These are phyloP conservation scores for Dothiorella sarmentorum DNA, from an alignment of 2,329 filamentous ascomycete species.

Conservation along the genomic window DNA sequence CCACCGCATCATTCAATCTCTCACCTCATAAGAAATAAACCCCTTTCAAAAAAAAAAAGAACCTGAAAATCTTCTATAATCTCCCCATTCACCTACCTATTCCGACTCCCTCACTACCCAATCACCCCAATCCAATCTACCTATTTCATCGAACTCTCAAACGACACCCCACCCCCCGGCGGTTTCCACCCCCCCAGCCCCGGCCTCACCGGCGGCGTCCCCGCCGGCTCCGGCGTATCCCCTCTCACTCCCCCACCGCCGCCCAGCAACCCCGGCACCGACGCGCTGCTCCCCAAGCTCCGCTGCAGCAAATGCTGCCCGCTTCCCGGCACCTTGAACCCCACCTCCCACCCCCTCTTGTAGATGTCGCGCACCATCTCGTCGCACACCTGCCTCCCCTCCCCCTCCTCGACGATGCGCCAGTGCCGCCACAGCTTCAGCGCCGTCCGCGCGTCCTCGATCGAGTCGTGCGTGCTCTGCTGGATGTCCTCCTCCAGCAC, in stretches of 20 bases:
- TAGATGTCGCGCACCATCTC: slow-evolving; percentile 87
- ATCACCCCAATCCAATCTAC: not conserved
- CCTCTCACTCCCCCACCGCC: slow-evolving; percentile 22
- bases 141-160: slow-evolving; percentile 34
- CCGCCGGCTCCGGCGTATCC: slow-evolving; percentile 5
- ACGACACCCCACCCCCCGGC: slow-evolving; percentile 22
- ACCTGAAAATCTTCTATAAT: too few relatives aligned
- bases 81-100: too few relatives aligned
- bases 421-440: slow-evolving; percentile 85
- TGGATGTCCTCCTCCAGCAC: slow-evolving; percentile 94
- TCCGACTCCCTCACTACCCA: too few relatives aligned
- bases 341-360: slow-evolving; percentile 55
- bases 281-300: not conserved
- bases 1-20: too few relatives aligned
- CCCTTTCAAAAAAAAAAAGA: too few relatives aligned
- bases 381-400: slow-evolving; percentile 79
- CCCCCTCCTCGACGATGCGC: slow-evolving; percentile 85
- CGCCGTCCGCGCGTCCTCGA: slow-evolving; percentile 91
- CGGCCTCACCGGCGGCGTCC: slow-evolving; percentile 30
- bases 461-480: slow-evolving; percentile 85
- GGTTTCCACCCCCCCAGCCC: slow-evolving; percentile 21
- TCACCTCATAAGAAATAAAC: too few relatives aligned
- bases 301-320: not conserved
- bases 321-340: slow-evolving; percentile 36
- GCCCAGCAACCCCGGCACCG: slow-evolving; percentile 24